These are phyloP conservation scores for Megacollybia marginata DNA, from an alignment of 768 basidiomycete species.

Conservation along the genomic window DNA sequence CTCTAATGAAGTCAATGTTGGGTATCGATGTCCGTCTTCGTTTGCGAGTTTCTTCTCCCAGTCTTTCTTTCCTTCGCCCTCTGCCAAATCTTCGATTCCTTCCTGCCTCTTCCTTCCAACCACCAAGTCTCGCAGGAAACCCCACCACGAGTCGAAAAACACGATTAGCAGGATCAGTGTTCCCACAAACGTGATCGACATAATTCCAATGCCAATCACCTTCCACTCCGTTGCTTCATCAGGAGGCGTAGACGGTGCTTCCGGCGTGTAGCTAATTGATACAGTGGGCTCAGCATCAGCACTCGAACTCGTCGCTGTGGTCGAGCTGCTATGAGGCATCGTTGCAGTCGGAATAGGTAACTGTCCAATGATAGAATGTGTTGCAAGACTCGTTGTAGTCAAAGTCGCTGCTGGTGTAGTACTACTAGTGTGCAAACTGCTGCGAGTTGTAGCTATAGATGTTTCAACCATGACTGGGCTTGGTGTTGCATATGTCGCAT, in stretches of 20 bases:
- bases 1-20: slow-evolving; percentile 32
- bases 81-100: slow-evolving; percentile 48
- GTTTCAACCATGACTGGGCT: no score
- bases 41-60: slow-evolving; percentile 49
- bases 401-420: no score
- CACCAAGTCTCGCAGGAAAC: slow-evolving; percentile 45
- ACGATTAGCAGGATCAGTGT: slow-evolving; percentile 47
- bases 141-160: slow-evolving; percentile 70
- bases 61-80: slow-evolving; percentile 55
- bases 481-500: neutral
- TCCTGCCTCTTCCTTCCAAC: slow-evolving; percentile 26
- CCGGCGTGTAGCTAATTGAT: neutral
- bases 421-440: no score
- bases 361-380: no score
- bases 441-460: no score
- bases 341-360: no score
- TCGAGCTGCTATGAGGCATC: no score
- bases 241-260: slow-evolving; percentile 24
- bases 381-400: no score
- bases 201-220: slow-evolving; percentile 59
- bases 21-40: slow-evolving; percentile 42
- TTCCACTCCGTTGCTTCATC: slow-evolving; percentile 55
- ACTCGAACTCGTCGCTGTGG: no score
- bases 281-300: no score
- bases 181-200: slow-evolving; percentile 54